Base-by-base conservation (phyloP, 768 basidiomycete species). In the Xerocomellus amylosporus region DNA sequence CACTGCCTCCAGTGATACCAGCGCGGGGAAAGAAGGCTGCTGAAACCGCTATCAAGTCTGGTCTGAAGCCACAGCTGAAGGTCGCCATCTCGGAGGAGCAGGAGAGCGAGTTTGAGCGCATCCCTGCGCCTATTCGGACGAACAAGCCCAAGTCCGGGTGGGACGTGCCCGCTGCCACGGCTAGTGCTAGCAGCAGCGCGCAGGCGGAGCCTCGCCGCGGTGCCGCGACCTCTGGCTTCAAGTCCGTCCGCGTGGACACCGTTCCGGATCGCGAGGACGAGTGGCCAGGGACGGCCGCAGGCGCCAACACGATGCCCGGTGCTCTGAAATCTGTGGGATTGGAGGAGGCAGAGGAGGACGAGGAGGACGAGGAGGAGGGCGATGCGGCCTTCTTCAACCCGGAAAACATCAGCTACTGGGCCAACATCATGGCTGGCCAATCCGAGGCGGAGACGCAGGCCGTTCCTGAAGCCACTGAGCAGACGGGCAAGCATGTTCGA, bases 341-440 rank as follows among this genome's bases (percentile, higher is more conserved):
- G 19, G 60, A 60, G 5, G 61, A 49, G 4, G 50, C 26, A 7
- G 64, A 60, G 3, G 54, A 49, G 1, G 63, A 62, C 2, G 65
- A 61, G 0, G 67, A 70, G 3, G 65, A 64, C 31, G 58, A 61
- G 0, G 67, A 70, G 3, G 65, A 64, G 33, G 58, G 17, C 9
- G 61, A 62, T 19, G 53, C 52, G 54, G 34, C 52, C 7, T 72
- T 63, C 71, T 60, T 63, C 34, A 55, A 63, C 19, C 64, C 67
- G 5, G 65, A 63, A 8, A 51, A 61, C 37, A 39, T 61, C 17
- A 58, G 36, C 47, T 71, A 72, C 49, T 71, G 71, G 71, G 61
- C 53, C n/a, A 66, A 62, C 38, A 49, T 72, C 15, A 56, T 69
- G 54, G 64, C 44, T 24, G 57, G 62, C 4, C 55, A 53, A 8